Conservation (phyloP, 495 filamentous ascomycete species). For the Xylaria longipes region DNA sequence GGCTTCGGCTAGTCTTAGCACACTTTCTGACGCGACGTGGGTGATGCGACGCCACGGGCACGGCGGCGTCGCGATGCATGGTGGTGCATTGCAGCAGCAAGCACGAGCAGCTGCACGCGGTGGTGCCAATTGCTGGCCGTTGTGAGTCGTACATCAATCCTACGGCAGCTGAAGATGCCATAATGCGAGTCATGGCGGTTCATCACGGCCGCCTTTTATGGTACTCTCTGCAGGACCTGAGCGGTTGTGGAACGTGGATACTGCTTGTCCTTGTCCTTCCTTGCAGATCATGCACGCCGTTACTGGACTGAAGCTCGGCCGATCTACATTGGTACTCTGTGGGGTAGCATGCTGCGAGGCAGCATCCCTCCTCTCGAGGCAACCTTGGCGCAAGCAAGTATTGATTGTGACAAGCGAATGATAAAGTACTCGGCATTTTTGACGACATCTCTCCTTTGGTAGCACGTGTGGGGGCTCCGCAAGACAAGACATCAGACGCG, state of each 20-base stretch:
- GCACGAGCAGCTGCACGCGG: conserved; percentile 9
- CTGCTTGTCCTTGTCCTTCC: background rate
- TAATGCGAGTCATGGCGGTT: conserved; percentile 19
- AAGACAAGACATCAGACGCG: background rate
- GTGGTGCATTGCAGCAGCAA: conserved; percentile 25
- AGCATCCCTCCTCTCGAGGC: conserved; percentile 9
- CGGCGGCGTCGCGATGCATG: conserved; percentile 12
- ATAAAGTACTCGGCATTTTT: background rate
- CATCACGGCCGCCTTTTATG: conserved; percentile 18
- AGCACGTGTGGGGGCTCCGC: background rate
- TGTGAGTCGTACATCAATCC: conserved; percentile 18
- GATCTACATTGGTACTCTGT: conserved; percentile 19
- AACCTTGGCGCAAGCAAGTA: conserved; percentile 6
- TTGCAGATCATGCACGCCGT: conserved; percentile 24
- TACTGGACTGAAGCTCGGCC: conserved; percentile 24
- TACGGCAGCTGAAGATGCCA: conserved; percentile 27
- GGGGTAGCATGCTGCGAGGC: conserved; percentile 21
- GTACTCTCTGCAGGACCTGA: conserved; percentile 23
- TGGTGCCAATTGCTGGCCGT: conserved; percentile 18
- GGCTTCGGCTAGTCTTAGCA: conserved; percentile 17
- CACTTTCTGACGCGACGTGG: conserved; percentile 5
- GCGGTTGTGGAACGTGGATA: conserved; percentile 19
- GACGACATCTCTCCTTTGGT: conserved; percentile 10
- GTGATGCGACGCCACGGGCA: conserved; percentile 19
- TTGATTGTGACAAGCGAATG: conserved; percentile 5